Evolutionary conservation across 345 rosid species (phyloP), one percentile per base, ranked within the genome.

Genomic region (Eucalyptus fibrosa): DNA sequence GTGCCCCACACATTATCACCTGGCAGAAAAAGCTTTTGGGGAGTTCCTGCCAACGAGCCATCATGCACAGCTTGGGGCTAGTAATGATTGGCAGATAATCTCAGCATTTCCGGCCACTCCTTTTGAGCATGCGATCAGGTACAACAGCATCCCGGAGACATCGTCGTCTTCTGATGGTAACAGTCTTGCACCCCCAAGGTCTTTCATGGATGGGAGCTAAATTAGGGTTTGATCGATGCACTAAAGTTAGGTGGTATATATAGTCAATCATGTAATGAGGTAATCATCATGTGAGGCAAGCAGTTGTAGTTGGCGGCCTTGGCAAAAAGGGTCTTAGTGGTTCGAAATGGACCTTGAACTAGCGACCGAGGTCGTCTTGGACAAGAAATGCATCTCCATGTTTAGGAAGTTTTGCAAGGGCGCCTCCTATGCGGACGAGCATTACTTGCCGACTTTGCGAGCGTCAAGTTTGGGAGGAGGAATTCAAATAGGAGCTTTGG

Each of bases 311-410:
- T 23, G 30, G 83, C 6, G 55, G 7, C 94, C 92, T 11, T 97
- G 95, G 98, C 90, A 96, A 37, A 96, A 96, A 90, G 99, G 98
- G 13, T 94, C 99, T 5, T 96, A 94, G 12, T 95, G 96, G 99
- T 96, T 97, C 17, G 96, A 95, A 77, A 91, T 96, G 86, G 95
- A 97, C 88, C 95, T 97, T 3, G 92, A 89, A 23, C 91, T 97
- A 2, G 97, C 96, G 14, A 2, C 91, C 3, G 94, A 93, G 10
- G 94, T 95, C 4, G 93, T 95, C 51, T 93, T 96, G 0, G 98
- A 97, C 87, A 67, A n/a, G 9, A 92, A 44, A 19, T 95, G 94
- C 90, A 92, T 93, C 82, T 90, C 92, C 4, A 6, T 90, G 5
- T 95, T 97, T 90, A 69, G 89, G 59, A 91, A 80, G 82, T 86